Base-by-base conservation (phyloP, 1,284 basidiomycete species). In the Porodaedalea pini region DNA sequence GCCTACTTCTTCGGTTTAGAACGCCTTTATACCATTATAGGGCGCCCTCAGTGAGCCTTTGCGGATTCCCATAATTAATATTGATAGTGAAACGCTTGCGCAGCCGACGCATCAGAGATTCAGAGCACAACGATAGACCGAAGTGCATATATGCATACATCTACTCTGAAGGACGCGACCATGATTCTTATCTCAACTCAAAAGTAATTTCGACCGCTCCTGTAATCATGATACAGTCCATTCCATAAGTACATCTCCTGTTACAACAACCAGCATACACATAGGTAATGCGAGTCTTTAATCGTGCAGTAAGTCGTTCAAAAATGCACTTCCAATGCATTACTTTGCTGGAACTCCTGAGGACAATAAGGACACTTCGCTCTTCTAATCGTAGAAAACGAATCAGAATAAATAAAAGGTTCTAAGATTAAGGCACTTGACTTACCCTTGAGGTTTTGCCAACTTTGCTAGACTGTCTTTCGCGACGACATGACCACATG, bases 361-460 rank as follows among this genome's bases (percentile, higher is more conserved):
- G 92, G 92, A 68, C 92, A 94, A 70, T 94, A 94, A 2, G 92
- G 92, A 64, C 92, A 94, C 68, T 94, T 94, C 58, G 92, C 86
- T 5, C 87, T 84, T 21, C 91, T 92, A 65, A 25, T 54, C 50
- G 56, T 56, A 31, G 15, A 49, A 31, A 45, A 53, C 3, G 31
- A 21, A 31, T 64, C 7, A 61, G 55, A 48, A 11, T 11, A 29
- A 17, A 17, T 17, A 51, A 7, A 25, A 40, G 23, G 19, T 55
- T n/a, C n/a, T n/a, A n/a, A 49, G 19, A 25, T 47, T 10, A 63
- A 23, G 47, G 19, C 19, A 52, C 4, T 13, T 25, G 11, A 80
- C 92, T 67, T 66, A 95, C 94, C 90, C 89, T 66, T 83, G 84
- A 23, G 88, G 82, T 73, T 96, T 97, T 67, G 88, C 85, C 48